Conservation (phyloP, 805 yeast genomes). For the Ogataea pilisensis region DNA sequence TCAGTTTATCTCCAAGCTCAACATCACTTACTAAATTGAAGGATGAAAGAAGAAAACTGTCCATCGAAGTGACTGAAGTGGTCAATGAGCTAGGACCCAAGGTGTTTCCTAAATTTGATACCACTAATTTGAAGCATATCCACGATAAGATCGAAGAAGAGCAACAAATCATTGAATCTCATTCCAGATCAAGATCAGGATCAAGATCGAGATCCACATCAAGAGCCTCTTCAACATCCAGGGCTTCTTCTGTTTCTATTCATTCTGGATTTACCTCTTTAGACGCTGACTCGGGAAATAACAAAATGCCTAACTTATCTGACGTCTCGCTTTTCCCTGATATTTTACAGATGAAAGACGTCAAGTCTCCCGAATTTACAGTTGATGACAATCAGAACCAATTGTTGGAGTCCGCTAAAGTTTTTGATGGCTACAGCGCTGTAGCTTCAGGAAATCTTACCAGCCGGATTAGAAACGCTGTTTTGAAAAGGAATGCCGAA, state of each 20-base stretch:
- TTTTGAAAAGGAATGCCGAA: constrained; percentile 20
- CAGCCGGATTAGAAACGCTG: constrained; percentile 23
- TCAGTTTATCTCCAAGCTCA: constrained; percentile 52
- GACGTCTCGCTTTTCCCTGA: constrained; percentile 34
- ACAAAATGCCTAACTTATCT: constrained; percentile 26
- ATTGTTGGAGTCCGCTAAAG: too few species aligned
- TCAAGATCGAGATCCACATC: constrained; percentile 15
- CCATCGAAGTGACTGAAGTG: constrained; percentile 70
- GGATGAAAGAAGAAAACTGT: constrained; percentile 54
- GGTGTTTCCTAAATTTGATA: constrained; percentile 72
- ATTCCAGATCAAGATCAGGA: constrained; percentile 15
- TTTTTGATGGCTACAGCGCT: too few species aligned
- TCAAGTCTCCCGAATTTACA: too few species aligned
- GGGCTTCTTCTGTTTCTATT: constrained; percentile 16
- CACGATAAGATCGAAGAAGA: constrained; percentile 19
- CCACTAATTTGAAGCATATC: constrained; percentile 12
- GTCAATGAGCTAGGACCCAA: constrained; percentile 82
- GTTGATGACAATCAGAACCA: too few species aligned
- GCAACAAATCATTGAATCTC: constrained; percentile 12
- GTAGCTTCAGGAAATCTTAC: too few species aligned
- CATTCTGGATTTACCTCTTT: constrained; percentile 31
- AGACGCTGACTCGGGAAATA: too few species aligned
- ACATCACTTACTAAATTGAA: constrained; percentile 53
- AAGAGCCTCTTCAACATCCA: constrained; percentile 5
- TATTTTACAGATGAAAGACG: constrained; percentile 23